Conservation (phyloP, 1,284 basidiomycete species). For the Leucoagaricus sp. region DNA sequence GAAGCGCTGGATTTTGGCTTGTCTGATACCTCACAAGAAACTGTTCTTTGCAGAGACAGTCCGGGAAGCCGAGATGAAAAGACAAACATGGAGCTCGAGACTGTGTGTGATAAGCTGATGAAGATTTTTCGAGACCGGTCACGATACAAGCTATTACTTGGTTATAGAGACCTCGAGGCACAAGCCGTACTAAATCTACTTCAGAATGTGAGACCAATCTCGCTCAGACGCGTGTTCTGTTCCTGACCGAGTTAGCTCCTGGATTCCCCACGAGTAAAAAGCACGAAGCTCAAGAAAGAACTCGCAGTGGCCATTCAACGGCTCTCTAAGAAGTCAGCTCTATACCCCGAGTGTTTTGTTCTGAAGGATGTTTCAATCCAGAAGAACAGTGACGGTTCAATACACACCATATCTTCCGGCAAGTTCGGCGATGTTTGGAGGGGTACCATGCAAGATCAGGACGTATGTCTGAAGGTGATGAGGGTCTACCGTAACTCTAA, state of each 20-base stretch:
- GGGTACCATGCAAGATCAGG: slow-evolving; percentile 16
- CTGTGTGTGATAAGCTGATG: not conserved
- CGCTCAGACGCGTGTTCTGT: not conserved
- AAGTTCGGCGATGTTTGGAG: slow-evolving; percentile 25
- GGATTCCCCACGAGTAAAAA: slow-evolving; percentile 5
- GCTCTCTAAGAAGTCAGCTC: slow-evolving; percentile 13
- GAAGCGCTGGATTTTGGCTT: not conserved
- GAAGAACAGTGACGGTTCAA: slow-evolving; percentile 3
- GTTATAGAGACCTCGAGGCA: slow-evolving; percentile 11
- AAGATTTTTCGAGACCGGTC: slow-evolving; percentile 9
- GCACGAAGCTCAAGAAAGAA: slow-evolving; percentile 7
- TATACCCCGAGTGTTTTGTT: slow-evolving; percentile 12
- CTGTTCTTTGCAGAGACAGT: too few species aligned
- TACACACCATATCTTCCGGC: slow-evolving; percentile 15
- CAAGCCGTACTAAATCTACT: slow-evolving; percentile 5
- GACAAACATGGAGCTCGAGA: not conserved
- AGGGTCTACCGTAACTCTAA: slow-evolving; percentile 16
- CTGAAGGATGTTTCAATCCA: slow-evolving; percentile 8
- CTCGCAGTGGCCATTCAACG: slow-evolving; percentile 11
- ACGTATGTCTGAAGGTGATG: slow-evolving; percentile 25
- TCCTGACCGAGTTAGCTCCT: not conserved
- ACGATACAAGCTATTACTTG: slow-evolving; percentile 6
- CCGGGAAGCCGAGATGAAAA: not conserved
- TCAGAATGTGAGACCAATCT: not conserved
- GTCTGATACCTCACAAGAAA: not conserved